Evolutionary conservation across 805 yeast genomes (phyloP).

Genomic region (Barnettozyma sp.): DNA sequence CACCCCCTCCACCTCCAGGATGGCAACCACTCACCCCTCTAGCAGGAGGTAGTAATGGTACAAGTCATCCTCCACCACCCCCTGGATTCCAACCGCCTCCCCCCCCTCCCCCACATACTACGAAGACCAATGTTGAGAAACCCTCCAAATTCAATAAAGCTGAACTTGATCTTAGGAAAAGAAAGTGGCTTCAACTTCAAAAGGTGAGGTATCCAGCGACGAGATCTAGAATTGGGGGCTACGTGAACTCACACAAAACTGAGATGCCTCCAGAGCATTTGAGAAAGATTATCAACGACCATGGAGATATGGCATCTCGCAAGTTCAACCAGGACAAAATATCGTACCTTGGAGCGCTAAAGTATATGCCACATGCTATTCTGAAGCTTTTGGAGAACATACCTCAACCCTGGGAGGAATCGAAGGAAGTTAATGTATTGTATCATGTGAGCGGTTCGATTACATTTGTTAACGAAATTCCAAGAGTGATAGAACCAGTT

Average conservation of each 20-base stretch:
- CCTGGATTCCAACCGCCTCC: constrained; percentile 25
- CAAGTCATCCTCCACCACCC: constrained; percentile 25
- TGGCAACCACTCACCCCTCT: constrained; percentile 20
- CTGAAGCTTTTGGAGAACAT: constrained; percentile 84
- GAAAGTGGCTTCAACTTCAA: constrained; percentile 59
- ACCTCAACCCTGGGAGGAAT: constrained; percentile 98
- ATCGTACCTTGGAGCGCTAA: constrained; percentile 83
- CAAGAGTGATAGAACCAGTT: constrained; percentile 87
- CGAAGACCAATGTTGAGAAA: constrained; percentile 18
- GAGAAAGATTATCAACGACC: constrained; percentile 74
- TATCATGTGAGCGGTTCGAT: constrained; percentile 93
- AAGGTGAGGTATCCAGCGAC: constrained; percentile 44
- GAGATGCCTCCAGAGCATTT: constrained; percentile 94
- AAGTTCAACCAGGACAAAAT: constrained; percentile 79
- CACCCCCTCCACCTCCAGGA: constrained; percentile 16
- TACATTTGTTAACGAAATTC: constrained; percentile 88
- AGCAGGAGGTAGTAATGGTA: constrained; percentile 17
- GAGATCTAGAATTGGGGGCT: constrained; percentile 32
- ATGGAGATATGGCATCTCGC: constrained; percentile 76
- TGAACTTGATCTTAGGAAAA: constrained; percentile 38
- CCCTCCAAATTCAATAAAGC: constrained; percentile 15
- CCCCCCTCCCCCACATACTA: constrained; percentile 30
- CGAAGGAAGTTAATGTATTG: constrained; percentile 77
- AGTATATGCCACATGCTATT: constrained; percentile 93
- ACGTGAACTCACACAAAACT: constrained; percentile 53